Percentiles rank a stretch among this genome's conserved stretches.
Conservation (phyloP, 768 basidiomycete species). For the Macrolepiota fuliginosa region DNA sequence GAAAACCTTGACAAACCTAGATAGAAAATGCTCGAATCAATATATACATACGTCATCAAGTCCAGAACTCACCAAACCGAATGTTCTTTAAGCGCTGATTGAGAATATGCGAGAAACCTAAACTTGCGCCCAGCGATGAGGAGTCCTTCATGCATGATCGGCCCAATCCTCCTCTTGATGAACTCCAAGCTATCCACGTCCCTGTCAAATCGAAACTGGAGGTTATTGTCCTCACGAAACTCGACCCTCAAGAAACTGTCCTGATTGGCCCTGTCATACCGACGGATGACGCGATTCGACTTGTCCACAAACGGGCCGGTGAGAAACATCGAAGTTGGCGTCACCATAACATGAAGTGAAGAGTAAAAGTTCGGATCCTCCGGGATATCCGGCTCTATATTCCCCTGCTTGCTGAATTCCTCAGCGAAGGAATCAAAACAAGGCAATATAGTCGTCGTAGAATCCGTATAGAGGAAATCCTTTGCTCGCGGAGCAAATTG, state of each 20-base stretch:
- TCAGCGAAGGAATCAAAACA: slow-evolving; percentile 27
- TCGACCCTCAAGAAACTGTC: slow-evolving; percentile 61
- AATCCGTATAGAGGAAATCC: slow-evolving; percentile 22
- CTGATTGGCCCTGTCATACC: slow-evolving; percentile 40
- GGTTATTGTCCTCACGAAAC: slow-evolving; percentile 56
- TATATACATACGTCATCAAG: not conserved
- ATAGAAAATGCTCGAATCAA: not conserved
- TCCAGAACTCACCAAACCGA: slow-evolving; percentile 42
- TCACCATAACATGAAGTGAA: slow-evolving; percentile 33
- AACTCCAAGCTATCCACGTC: slow-evolving; percentile 53
- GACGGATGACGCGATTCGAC: slow-evolving; percentile 61
- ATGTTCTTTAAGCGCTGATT: slow-evolving; percentile 66
- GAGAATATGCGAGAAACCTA: slow-evolving; percentile 67
- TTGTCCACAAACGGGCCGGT: slow-evolving; percentile 57
- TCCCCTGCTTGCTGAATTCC: slow-evolving; percentile 23
- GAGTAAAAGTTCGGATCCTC: slow-evolving; percentile 27
- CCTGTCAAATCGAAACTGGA: slow-evolving; percentile 53
- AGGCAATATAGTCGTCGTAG: slow-evolving; percentile 19
- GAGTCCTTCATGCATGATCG: slow-evolving; percentile 42
- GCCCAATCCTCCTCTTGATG: slow-evolving; percentile 44
- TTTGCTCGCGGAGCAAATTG: slow-evolving; percentile 29
- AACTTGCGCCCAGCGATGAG: slow-evolving; percentile 53
- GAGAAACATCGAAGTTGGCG: slow-evolving; percentile 52
- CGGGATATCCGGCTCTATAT: slow-evolving; percentile 21
- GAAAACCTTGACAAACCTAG: slow-evolving; percentile 65